Evolutionary conservation across 768 basidiomycete species (phyloP).

Genomic region (Leccinellum luteum): DNA sequence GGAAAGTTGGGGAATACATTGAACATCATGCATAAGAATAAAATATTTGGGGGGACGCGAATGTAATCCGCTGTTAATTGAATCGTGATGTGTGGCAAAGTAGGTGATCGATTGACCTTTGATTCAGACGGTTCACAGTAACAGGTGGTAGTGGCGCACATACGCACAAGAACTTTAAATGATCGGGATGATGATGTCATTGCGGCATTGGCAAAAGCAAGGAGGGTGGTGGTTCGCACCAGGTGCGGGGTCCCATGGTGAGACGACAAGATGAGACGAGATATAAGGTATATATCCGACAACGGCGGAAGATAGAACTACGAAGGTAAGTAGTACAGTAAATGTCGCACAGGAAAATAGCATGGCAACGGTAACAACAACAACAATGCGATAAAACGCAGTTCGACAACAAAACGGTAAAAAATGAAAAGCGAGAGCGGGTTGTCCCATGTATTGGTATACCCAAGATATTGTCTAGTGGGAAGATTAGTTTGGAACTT

Average conservation of each 20-base stretch:
- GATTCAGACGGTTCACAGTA: neutral
- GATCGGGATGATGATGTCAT: neutral
- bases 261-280: neutral
- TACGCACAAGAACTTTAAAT: neutral
- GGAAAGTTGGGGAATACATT: neutral
- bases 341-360: neutral
- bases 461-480: constrained; percentile 4
- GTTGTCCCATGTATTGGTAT: constrained; percentile 13
- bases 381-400: neutral
- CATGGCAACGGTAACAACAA: neutral
- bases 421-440: neutral
- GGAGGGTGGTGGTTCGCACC: neutral
- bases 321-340: neutral
- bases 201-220: neutral
- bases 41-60: neutral
- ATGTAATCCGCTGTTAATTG: neutral
- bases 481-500: neutral
- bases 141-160: neutral
- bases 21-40: neutral
- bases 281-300: neutral
- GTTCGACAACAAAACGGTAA: neutral
- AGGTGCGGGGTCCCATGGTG: neutral
- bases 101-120: neutral
- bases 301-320: neutral
- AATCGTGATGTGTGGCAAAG: neutral